phyloP scores from a whole-genome alignment of 306 rosid genomes.

The Cotoneaster glaucophyllus region DNA sequence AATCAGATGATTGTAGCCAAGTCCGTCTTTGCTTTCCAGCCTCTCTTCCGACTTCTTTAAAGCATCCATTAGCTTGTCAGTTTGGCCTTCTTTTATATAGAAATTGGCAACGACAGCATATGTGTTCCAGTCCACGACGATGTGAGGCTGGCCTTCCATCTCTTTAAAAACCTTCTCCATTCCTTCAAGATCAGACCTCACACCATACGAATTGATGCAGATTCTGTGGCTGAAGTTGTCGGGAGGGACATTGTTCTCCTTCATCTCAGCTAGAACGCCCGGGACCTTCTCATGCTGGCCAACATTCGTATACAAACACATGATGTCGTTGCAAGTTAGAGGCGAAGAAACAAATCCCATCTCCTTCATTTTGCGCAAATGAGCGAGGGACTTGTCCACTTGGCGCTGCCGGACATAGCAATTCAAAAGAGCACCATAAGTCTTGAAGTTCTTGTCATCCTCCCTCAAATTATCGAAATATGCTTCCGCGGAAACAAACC shows the following conservation, averaged over 20 bases:
- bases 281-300: conserved; percentile 70
- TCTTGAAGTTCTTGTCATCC: conserved; percentile 43
- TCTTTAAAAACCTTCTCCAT: conserved; percentile 51
- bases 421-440: conserved; percentile 78
- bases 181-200: conserved; percentile 52
- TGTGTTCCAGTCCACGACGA: conserved; percentile 82
- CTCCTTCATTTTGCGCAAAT: conserved; percentile 68
- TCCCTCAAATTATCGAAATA: conserved; percentile 54
- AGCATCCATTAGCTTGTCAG: conserved; percentile 44
- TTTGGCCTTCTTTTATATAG: conserved; percentile 43
- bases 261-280: conserved; percentile 60
- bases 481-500: conserved; percentile 49
- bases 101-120: conserved; percentile 65
- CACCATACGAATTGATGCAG: conserved; percentile 67
- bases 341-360: conserved; percentile 59
- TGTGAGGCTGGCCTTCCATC: conserved; percentile 59
- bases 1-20: conserved; percentile 62
- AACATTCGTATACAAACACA: conserved; percentile 63
- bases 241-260: conserved; percentile 49
- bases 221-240: conserved; percentile 82
- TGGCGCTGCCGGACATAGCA: conserved; percentile 71
- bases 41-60: conserved; percentile 58
- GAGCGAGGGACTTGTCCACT: conserved; percentile 50
- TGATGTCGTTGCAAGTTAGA: conserved; percentile 64
- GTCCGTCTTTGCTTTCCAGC: conserved; percentile 56